These are phyloP conservation scores for Tolypocladium cylindrosporum DNA, from an alignment of 2,329 filamentous ascomycete species.

Conservation along the genomic window DNA sequence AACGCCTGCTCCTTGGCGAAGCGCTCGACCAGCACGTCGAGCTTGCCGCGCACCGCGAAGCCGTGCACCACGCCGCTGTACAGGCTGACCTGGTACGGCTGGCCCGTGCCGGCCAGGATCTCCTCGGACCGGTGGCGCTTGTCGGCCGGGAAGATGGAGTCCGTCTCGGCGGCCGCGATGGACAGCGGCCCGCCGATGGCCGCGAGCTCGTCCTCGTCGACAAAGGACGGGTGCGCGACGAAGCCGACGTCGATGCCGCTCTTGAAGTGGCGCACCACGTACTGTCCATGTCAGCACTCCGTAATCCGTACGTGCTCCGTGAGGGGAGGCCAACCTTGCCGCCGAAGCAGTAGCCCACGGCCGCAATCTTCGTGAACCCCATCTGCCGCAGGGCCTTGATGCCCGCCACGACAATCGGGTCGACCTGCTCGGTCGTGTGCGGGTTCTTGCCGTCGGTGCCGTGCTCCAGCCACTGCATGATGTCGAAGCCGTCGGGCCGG, in stretches of 20 bases:
- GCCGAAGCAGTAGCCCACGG: conserved; percentile 57
- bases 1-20: conserved; percentile 76
- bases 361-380: conserved; percentile 42
- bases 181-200: conserved; percentile 46
- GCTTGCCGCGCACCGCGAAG: conserved; percentile 60
- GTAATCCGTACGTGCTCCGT: too few relatives aligned
- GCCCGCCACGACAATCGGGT: conserved; percentile 21
- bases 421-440: conserved; percentile 20
- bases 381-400: conserved; percentile 46
- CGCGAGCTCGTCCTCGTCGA: conserved; percentile 48
- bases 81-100: conserved; percentile 58
- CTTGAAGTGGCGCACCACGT: conserved; percentile 57
- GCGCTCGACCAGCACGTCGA: conserved; percentile 37
- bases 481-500: conserved; percentile 15
- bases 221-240: conserved; percentile 54
- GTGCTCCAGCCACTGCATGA: conserved; percentile 23
- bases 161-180: conserved; percentile 54
- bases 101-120: conserved; percentile 40
- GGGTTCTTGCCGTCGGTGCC: conserved; percentile 39
- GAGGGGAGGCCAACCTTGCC: conserved; percentile 42
- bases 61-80: conserved; percentile 63
- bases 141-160: conserved; percentile 46
- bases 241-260: conserved; percentile 47
- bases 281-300: conserved; percentile 35
- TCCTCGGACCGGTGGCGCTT: conserved; percentile 48